A percentile compares a stretch with the other conserved stretches of the same genome.
phyloP scores from a whole-genome alignment of 2,329 filamentous ascomycete species.

The Ophiostoma tasmaniense region DNA sequence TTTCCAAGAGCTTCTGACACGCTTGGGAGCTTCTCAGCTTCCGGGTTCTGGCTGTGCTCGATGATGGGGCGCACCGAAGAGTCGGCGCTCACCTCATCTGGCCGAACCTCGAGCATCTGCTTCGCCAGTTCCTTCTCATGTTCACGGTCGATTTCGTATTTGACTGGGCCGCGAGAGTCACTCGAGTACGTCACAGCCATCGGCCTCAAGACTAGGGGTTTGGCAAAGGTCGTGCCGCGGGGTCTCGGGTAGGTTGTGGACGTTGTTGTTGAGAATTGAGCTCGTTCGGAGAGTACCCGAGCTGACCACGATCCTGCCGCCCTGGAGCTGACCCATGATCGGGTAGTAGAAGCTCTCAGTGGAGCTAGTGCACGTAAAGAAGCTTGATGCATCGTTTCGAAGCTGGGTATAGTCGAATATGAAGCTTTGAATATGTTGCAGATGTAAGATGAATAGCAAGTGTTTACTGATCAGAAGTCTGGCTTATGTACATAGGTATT shows the following conservation, averaged over 20 bases:
- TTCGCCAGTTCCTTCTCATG: conserved; percentile 46
- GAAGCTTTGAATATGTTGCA: not conserved
- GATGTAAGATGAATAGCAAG: not conserved
- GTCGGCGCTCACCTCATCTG: conserved; percentile 50
- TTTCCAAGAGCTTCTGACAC: conserved; percentile 32
- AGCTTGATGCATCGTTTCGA: conserved; percentile 10
- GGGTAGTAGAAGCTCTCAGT: not conserved
- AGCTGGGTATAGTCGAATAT: not conserved
- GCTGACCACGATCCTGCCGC: not conserved
- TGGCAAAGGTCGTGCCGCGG: not conserved
- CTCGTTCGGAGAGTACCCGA: not conserved
- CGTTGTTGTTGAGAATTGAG: not conserved
- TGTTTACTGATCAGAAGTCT: not conserved
- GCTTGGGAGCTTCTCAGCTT: not conserved
- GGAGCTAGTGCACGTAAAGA: not conserved
- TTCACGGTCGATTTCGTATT: conserved; percentile 41
- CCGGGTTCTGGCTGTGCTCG: conserved; percentile 27
- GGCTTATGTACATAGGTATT: not conserved
- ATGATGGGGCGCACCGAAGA: conserved; percentile 48
- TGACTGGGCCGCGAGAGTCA: conserved; percentile 4
- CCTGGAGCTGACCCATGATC: not conserved
- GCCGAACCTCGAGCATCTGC: conserved; percentile 49
- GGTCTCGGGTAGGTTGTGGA: not conserved
- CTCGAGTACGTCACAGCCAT: conserved; percentile 19
- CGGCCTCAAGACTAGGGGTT: not conserved